A percentile compares a stretch with the other conserved stretches of the same genome.
Evolutionary conservation across 2,329 filamentous ascomycete genomes (phyloP).

Genomic region (Lachnellula suecica): DNA sequence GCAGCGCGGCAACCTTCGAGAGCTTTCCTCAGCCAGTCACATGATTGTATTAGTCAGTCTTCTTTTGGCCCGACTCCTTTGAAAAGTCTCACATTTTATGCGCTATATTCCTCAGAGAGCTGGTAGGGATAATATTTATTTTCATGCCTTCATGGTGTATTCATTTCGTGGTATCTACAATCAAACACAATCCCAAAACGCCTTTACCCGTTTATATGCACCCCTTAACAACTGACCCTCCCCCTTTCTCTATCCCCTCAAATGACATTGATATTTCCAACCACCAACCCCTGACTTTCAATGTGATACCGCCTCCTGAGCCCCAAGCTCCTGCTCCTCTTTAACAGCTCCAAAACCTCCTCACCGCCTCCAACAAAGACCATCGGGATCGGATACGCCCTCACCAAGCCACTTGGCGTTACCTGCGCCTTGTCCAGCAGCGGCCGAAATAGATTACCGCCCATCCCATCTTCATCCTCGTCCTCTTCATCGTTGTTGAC

Average conservation of each 20-base stretch:
- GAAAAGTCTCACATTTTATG: no score
- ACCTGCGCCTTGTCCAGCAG: conserved; percentile 72
- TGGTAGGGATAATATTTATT: no score
- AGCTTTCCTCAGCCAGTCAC: no score
- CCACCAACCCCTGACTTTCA: conserved; percentile 74
- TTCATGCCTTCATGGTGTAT: no score
- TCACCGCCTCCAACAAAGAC: conserved; percentile 77
- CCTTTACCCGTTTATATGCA: background rate
- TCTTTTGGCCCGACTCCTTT: no score
- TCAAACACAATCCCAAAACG: background rate
- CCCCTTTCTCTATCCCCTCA: conserved; percentile 9
- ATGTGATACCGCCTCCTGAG: conserved; percentile 78
- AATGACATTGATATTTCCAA: conserved; percentile 73
- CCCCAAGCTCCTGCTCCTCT: conserved; percentile 65
- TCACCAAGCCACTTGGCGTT: conserved; percentile 34
- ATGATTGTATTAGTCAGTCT: no score
- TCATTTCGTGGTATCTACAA: no score
- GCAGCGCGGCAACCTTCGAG: no score
- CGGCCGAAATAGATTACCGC: conserved; percentile 49
- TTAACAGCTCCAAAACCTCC: conserved; percentile 62
- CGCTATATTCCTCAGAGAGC: no score
- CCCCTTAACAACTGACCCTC: background rate
- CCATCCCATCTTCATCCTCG: conserved; percentile 28
- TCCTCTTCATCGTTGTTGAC: conserved; percentile 45
- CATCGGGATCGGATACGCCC: conserved; percentile 70